A percentile compares a stretch with the other conserved stretches of the same genome.
Conservation (phyloP, 1,284 basidiomycete genomes). For the Phellopilus nigrolimitatus region DNA sequence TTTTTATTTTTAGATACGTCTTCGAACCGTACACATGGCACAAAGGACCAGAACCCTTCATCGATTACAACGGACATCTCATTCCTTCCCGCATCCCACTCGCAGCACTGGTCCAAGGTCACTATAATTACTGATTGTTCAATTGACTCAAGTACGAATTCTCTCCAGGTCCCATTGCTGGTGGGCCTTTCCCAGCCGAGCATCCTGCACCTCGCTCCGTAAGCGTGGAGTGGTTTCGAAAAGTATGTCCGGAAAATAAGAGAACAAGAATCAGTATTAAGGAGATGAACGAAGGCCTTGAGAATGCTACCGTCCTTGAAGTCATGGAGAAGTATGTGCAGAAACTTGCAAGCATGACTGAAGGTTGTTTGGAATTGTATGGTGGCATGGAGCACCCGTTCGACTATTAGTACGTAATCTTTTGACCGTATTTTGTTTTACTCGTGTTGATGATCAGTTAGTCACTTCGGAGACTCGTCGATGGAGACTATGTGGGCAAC, state of each 20-base stretch:
- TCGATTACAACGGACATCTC: slow-evolving; percentile 14
- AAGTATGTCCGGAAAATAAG: slow-evolving; percentile 18
- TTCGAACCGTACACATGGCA: slow-evolving; percentile 19
- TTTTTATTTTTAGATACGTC: slow-evolving; percentile 12
- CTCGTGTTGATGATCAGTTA: background rate
- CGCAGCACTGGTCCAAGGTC: slow-evolving; percentile 18
- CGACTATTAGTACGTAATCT: slow-evolving; percentile 10
- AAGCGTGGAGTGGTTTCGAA: slow-evolving; percentile 12
- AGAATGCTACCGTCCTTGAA: background rate
- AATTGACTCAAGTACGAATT: background rate
- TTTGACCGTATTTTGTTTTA: background rate
- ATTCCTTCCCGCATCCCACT: slow-evolving; percentile 21
- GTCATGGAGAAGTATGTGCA: slow-evolving; percentile 19
- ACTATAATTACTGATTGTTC: background rate
- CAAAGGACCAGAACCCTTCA: slow-evolving; percentile 2
- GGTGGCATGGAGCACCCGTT: slow-evolving; percentile 10
- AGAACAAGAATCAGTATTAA: slow-evolving; percentile 3
- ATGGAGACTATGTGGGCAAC: slow-evolving; percentile 30
- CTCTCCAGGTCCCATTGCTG: slow-evolving; percentile 18
- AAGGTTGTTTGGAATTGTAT: slow-evolving; percentile 19
- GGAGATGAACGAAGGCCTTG: slow-evolving; percentile 10
- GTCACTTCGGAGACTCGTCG: slow-evolving; percentile 8
- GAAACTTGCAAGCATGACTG: slow-evolving; percentile 5
- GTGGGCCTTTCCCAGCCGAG: slow-evolving; percentile 13
- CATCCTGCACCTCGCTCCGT: slow-evolving; percentile 17